phyloP scores from a whole-genome alignment of 441 rosid species.

The Raphanus hybrid region DNA sequence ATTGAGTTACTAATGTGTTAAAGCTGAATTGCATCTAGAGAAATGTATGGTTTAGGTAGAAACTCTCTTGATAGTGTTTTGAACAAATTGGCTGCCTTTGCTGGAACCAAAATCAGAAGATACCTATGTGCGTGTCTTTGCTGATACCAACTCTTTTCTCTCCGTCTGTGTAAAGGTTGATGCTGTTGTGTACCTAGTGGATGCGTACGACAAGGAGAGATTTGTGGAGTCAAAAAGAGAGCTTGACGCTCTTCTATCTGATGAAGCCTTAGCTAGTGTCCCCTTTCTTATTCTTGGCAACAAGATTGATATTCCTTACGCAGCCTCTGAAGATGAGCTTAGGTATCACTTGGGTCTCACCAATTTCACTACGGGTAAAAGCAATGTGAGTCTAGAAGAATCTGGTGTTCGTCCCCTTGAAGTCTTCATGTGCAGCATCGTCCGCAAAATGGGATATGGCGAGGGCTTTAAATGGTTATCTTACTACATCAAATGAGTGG shows the following conservation, averaged over 20 bases:
- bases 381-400: conserved; percentile 54
- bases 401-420: conserved; percentile 58
- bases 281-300: conserved; percentile 73
- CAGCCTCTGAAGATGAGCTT: conserved; percentile 78
- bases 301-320: conserved; percentile 82
- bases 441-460: conserved; percentile 70
- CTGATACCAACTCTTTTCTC: not conserved
- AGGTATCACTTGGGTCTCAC: conserved; percentile 64
- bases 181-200: conserved; percentile 82
- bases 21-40: no score
- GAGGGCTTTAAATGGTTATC: conserved; percentile 79
- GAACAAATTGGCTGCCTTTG: no score
- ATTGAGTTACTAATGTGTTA: no score
- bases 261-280: conserved; percentile 62
- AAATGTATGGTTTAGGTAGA: not conserved
- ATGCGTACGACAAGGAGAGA: conserved; percentile 78
- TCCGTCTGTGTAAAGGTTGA: conserved; percentile 61
- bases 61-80: not conserved
- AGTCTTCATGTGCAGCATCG: conserved; percentile 73
- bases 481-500: conserved; percentile 41
- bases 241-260: conserved; percentile 73
- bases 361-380: conserved; percentile 78
- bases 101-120: not conserved
- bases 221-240: conserved; percentile 73
- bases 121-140: not conserved